Conservation (phyloP, 148 eudicot species). For the Rhododendron vialii region DNA sequence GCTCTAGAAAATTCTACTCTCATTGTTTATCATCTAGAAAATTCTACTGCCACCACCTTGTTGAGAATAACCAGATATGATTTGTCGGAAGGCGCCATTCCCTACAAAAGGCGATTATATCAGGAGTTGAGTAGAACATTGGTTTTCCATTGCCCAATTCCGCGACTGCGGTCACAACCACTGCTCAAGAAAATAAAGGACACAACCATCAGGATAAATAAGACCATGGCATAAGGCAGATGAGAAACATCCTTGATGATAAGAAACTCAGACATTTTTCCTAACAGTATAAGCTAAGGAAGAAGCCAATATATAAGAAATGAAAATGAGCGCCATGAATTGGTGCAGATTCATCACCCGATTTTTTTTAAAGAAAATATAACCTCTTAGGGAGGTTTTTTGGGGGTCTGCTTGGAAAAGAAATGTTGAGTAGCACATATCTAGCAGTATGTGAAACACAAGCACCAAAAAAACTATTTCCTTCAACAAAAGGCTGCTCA, state of each 20-base stretch:
- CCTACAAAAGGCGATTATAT: conserved; percentile 79
- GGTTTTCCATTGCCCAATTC: conserved; percentile 84
- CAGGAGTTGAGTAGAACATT: conserved; percentile 92
- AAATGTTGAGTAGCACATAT: neutral
- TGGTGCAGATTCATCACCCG: neutral
- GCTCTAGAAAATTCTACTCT: neutral
- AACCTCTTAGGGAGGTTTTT: neutral
- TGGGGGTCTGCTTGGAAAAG: neutral
- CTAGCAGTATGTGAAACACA: neutral
- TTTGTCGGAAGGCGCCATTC: conserved; percentile 95
- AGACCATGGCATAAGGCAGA: neutral
- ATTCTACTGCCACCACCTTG: conserved; percentile 47
- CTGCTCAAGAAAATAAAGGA: conserved; percentile 36
- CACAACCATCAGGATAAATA: conserved; percentile 15
- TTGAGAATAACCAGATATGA: conserved; percentile 92
- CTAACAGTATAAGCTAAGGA: neutral
- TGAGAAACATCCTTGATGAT: neutral
- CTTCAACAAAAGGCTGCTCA: neutral
- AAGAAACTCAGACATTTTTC: neutral
- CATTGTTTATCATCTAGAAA: neutral
- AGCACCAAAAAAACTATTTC: neutral
- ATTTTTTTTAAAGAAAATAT: neutral
- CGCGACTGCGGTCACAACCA: conserved; percentile 91
- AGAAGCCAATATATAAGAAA: neutral
- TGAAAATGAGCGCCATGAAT: neutral